Evolutionary conservation across 2,329 filamentous ascomycete species (phyloP).

Genomic region (Botrytis pseudocinerea): DNA sequence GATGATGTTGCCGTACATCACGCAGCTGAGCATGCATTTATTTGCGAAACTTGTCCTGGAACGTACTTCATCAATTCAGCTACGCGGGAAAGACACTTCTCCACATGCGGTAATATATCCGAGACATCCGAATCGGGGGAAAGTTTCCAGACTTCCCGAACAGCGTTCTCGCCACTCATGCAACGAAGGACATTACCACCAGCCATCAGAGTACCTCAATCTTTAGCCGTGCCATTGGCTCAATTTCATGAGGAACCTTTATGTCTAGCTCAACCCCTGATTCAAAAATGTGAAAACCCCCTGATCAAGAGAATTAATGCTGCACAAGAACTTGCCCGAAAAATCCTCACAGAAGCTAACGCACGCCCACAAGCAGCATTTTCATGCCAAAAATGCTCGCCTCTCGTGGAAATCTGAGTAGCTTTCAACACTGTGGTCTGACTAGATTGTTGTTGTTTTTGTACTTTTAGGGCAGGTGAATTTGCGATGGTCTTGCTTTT

Average conservation of each 20-base stretch:
- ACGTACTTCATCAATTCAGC: neutral
- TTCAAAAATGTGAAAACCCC: neutral
- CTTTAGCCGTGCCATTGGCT: neutral
- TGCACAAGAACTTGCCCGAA: neutral
- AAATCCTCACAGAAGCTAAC: neutral
- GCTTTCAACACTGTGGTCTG: neutral
- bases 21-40: neutral
- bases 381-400: neutral
- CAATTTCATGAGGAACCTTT: neutral
- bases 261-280: neutral
- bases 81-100: neutral
- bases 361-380: neutral
- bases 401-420: neutral
- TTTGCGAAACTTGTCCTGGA: conserved; percentile 7
- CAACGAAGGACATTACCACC: neutral
- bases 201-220: neutral
- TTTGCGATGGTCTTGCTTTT: neutral
- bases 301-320: neutral
- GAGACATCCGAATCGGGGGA: neutral
- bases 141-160: conserved; percentile 1
- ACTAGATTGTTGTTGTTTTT: neutral
- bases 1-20: neutral
- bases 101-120: neutral
- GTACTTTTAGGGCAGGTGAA: neutral
- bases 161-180: neutral